Evolutionary conservation across 257 asterid species (phyloP).

Genomic region (Rehmannia glutinosa): DNA sequence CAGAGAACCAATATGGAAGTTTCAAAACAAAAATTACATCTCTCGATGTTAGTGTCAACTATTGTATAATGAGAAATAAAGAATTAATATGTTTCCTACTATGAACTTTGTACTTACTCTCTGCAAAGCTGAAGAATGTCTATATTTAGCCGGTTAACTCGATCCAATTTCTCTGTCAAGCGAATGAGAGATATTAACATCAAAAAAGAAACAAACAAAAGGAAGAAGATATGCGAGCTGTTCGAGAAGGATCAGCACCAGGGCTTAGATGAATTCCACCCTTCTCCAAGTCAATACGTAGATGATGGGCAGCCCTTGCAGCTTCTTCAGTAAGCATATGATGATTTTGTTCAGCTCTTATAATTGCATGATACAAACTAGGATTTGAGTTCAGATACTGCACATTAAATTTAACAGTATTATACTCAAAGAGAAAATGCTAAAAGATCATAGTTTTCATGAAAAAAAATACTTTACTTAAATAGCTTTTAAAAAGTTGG

Average conservation of each 20-base stretch:
- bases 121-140: constrained; percentile 79
- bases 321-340: constrained; percentile 79
- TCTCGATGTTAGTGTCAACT: not conserved
- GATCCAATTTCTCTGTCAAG: constrained; percentile 68
- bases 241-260: constrained; percentile 43
- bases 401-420: constrained; percentile 22
- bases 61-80: not conserved
- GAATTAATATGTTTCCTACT: not conserved
- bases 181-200: constrained; percentile 11
- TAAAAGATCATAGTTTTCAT: not conserved
- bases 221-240: constrained; percentile 1
- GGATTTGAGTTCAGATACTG: constrained; percentile 83
- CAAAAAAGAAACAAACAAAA: not conserved
- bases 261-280: constrained; percentile 92
- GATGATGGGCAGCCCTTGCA: constrained; percentile 62
- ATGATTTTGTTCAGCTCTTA: constrained; percentile 69
- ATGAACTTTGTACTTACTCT: constrained; percentile 55
- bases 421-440: not conserved
- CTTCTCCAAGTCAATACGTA: constrained; percentile 84
- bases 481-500: not conserved
- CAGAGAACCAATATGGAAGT: not conserved
- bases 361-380: constrained; percentile 66
- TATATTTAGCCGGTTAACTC: constrained; percentile 58
- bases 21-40: not conserved
- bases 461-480: not conserved